Base-by-base conservation (phyloP, 73 alveolate species). In the Paramecium primaurelia region DNA sequence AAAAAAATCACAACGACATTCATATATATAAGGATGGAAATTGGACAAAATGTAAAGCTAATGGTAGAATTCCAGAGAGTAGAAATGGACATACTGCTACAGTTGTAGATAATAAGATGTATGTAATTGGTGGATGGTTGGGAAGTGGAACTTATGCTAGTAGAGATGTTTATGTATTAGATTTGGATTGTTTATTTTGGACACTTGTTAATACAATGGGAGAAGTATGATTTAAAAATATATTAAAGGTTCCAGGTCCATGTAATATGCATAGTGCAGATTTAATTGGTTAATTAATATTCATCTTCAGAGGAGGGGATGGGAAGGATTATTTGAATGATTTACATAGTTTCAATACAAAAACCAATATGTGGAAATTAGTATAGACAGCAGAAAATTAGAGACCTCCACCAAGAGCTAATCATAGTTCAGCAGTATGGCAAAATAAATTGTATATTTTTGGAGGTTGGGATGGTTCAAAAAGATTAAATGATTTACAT, bases 11-110 rank as follows among this genome's bases (percentile, higher is more conserved):
- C 49, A 94, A 95, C 75, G 86, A 77, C 45, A 75, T 97, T 85
- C 59, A 96, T 25, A 88, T 93, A n/a, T 92, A 93, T 28, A 95
- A 92, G 37, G 95, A 77, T 58, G 85, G 86, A 54, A 64, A 59
- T 20, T 96, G 97, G 95, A 69, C 92, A 1, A 88, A 92, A 14
- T 77, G 85, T 59, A 93, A 92, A 16, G 92, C 95, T 36, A 86
- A 91, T 8, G 98, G 97, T 30, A 92, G 58, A 71, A 93, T 95
- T 30, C 99, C 99, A n/a, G 88, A 86, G 26, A 98, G 98, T 8
- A 91, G 99, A 92, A 97, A 97, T 92, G 99, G 99, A 42, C 99
- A 97, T 75, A 97, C 99, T 7, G 98, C 99, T 36, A 96, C 98
- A 37, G 93, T 97, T 5, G 93, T 95, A 44, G 97, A 93, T 14